These are phyloP conservation scores for Gracilaria caudata DNA, from an alignment of 23 red algal genomes.

Conservation along the genomic window DNA sequence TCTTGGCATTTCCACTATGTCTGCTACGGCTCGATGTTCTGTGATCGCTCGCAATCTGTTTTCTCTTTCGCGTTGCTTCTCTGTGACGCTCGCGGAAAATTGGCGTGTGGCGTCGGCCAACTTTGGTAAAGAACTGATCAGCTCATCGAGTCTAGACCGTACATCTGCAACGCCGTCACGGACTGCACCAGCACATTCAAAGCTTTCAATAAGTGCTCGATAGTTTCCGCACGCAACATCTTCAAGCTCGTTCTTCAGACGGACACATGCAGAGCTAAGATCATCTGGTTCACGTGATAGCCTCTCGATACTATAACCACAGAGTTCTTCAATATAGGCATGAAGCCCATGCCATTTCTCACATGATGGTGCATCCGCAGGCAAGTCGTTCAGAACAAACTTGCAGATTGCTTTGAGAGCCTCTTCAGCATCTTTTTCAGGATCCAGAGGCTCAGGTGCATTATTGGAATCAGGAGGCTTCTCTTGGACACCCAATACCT, in stretches of 20 bases:
- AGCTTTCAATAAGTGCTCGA: constrained; percentile 79
- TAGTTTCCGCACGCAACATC: constrained; percentile 81
- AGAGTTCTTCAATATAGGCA: constrained; percentile 79
- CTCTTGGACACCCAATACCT: constrained; percentile 8
- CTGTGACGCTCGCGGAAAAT: constrained; percentile 64
- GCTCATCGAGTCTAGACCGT: constrained; percentile 44
- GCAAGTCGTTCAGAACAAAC: constrained; percentile 50
- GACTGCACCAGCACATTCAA: constrained; percentile 81
- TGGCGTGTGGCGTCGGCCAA: constrained; percentile 57
- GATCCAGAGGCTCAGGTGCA: constrained; percentile 25
- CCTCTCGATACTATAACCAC: constrained; percentile 48
- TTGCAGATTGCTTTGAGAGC: constrained; percentile 55
- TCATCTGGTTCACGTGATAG: constrained; percentile 68
- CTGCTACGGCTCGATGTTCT: constrained; percentile 59
- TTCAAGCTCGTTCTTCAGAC: constrained; percentile 65
- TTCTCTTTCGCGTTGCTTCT: constrained; percentile 47
- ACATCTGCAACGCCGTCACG: constrained; percentile 69
- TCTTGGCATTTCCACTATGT: constrained; percentile 79
- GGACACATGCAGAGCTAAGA: constrained; percentile 32
- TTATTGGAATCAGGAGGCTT: neutral
- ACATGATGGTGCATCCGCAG: constrained; percentile 15
- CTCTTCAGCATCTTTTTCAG: constrained; percentile 55
- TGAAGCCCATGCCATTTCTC: constrained; percentile 64
- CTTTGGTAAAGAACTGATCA: constrained; percentile 61
- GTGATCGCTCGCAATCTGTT: constrained; percentile 44